Evolutionary conservation across 768 basidiomycete genomes (phyloP), one percentile per base, ranked within the genome.

Genomic region (Serendipita sp.): DNA sequence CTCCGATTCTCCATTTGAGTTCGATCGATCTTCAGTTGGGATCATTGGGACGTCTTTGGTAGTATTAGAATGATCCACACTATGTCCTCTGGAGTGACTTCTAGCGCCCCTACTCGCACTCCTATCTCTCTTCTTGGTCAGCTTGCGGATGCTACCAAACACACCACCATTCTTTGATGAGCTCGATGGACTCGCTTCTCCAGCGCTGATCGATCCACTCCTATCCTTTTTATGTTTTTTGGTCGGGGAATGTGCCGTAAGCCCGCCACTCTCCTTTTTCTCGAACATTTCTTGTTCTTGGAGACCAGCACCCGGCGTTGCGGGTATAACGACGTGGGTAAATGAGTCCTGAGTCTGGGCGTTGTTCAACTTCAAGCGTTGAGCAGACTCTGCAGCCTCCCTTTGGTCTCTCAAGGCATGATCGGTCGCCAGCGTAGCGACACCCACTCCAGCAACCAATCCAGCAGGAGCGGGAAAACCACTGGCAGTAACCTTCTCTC

Each of bases 101-200:
- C n/a, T n/a, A n/a, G n/a, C n/a, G n/a, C 53, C 53, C 31, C n/a
- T 58, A n/a, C 24, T 28, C 24, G 9, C 30, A 28, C 53, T 58
- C n/a, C 31, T 22, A 33, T 58, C 53, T 9, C 53, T 22, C 53
- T 58, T 58, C 53, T 58, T 58, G 17, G 53, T 58, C 53, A 58
- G 24, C 53, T 58, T 58, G 13, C 53, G 53, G n/a, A 58, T 58
- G 24, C 53, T n/a, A 58, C 53, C n/a, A n/a, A 58, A 58, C 53
- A 26, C 31, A 14, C 34, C 34, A 17, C 45, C 45, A 31, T 24
- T 58, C 53, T 58, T 58, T 9, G 53, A 22, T 17, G 53, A 24
- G 31, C 53, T 58, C 24, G 53, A 58, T 22, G 53, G 53, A n/a
- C 53, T 58, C 53, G 53, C 53, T 34, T 58, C 53, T 13, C 53